A percentile compares a stretch with the other conserved stretches of the same genome.
These are phyloP conservation scores for sweet orange (Citrus sinensis) DNA, from an alignment of 345 rosid species.

Conservation along the genomic window DVS_A1.0 CM039163.1:49459501-49460000, in stretches of 20 bases:
- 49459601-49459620: not conserved
- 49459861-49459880: constrained; percentile 22
- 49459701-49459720: not conserved
- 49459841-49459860: constrained; percentile 8
- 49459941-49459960: constrained; percentile 22
- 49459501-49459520: constrained; percentile 50
- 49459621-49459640: not conserved
- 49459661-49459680: not conserved
- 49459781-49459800: constrained; percentile 80
- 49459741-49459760: no score
- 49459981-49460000: constrained; percentile 8
- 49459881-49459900: constrained; percentile 22
- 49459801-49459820: constrained; percentile 57
- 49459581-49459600: not conserved
- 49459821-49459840: constrained; percentile 44
- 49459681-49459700: not conserved
- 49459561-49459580: not conserved
- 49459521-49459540: not conserved
- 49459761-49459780: not conserved
- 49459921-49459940: constrained; percentile 15
- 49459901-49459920: constrained; percentile 17
- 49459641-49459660: not conserved
- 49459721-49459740: not conserved
- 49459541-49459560: not conserved
- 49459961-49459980: constrained; percentile 6